Evolutionary conservation across 495 filamentous ascomycete species (phyloP), one percentile per base, ranked within the genome.

Genomic region (Parathielavia appendiculata): DNA sequence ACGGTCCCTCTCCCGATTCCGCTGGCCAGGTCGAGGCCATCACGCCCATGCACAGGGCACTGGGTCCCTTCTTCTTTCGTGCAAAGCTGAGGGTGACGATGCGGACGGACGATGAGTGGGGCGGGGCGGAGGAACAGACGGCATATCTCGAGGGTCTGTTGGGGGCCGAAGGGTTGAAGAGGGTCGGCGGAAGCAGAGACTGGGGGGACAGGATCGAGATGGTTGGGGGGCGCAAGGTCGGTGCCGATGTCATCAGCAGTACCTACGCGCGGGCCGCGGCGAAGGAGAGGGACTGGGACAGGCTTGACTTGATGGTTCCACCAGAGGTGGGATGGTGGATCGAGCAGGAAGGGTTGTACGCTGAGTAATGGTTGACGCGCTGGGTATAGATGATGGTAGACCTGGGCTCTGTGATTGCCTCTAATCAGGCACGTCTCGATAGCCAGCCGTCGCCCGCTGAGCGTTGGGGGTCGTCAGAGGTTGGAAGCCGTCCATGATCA

Each of bases 201-300:
- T 97, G 92, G 92, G 85, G 76, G 16, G 66, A 73, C 20, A 78
- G 80, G 57, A 85, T 96, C 51, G 79, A 86, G 65, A 71, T 96
- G 64, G 84, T 91, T 8, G 79, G 86, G 50, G 84, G 81, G 1
- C 73, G 72, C 41, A 72, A 58, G 55, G 79, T 77, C 0, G 81
- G 75, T 10, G 81, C 81, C 57, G 72, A 73, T 7, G 69, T 79
- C 3, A 79, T 95, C 13, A 95, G 91, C 67, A 93, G 89, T 50
- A 97, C 92, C 5, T 82, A 73, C 64, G 88, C 91, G 4, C 80
- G 92, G 46, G 78, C 84, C 59, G 86, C 87, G 5, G 80, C 79
- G 11, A 71, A 69, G 50, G 68, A 69, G 13, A 67, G 70, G 26
- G 82, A 88, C 26, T 75, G 75, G 63, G 71, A 78, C 35, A 78